Evolutionary conservation across 805 yeast genomes (phyloP), one percentile per base, ranked within the genome.

Genomic region (Candida schatavii): DNA sequence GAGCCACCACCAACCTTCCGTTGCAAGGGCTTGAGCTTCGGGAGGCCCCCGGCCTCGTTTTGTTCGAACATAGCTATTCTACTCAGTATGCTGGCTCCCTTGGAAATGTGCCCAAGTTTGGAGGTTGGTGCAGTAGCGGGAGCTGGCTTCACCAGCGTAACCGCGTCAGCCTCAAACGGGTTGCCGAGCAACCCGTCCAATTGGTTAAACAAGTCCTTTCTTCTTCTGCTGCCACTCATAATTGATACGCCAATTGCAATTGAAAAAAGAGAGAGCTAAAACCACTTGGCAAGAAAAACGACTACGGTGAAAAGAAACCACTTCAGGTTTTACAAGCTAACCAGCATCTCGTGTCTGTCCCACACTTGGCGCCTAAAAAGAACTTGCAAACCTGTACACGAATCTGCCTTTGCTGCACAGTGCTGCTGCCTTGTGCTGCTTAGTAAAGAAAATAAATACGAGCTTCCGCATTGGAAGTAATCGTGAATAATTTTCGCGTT

Each of bases 171-270:
- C 11, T 31, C 35, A 31, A 31, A 14, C 22, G 35, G 20, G 11
- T 31, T 18, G 15, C 35, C 35, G n/a, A 20, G n/a, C 15, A 33
- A 33, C 4, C 36, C 36, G 13, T 33, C 36, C 26, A 33, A 21
- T 13, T 33, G 36, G 26, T 10, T 19, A 15, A 33, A 33, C 15
- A 33, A 33, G 26, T 33, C 36, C 15, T 33, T 33, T 33, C 36
- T 33, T 33, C 36, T 19, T 7, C 27, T 23, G 27, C 27, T 23
- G n/a, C n/a, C n/a, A n/a, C n/a, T n/a, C n/a, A n/a, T n/a, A n/a
- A n/a, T n/a, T n/a, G n/a, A n/a, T n/a, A n/a, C n/a, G n/a, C n/a
- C n/a, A n/a, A n/a, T n/a, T n/a, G n/a, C n/a, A n/a, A n/a, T n/a
- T n/a, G n/a, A n/a, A n/a, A n/a, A n/a, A n/a, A n/a, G n/a, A n/a